Evolutionary conservation across 257 asterid species (phyloP), one percentile per base, ranked within the genome.

Genomic region (Scutellaria baicalensis): DNA sequence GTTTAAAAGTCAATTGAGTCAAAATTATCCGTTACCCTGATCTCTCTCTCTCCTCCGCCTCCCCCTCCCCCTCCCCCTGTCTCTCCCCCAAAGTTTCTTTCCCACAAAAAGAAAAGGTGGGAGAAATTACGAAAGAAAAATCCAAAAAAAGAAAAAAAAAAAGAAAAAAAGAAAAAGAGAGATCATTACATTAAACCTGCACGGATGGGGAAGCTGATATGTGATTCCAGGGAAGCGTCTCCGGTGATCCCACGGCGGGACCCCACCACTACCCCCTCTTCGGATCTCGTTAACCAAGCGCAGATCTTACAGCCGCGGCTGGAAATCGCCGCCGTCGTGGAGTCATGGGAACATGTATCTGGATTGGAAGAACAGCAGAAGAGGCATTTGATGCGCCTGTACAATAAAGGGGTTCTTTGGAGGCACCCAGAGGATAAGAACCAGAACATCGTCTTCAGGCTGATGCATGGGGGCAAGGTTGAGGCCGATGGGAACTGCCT

Each of bases 401-500:
- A 87, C 43, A 64, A 71, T 3, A 93, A 87, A 70, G 99, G 99
- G 4, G 90, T 93, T 12, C 70, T 93, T 11, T 93, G 99, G 99
- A 91, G 87, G 80, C 94, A 90, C 67, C 97, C 96, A 0, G 80
- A 73, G 51, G 92, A 88, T 38, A 82, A 78, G 68, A 71, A 57
- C 65, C 71, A 39, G 68, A 80, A 81, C 63, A 40, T 80, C 43
- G 85, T 93, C 0, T 89, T 93, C 86, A 65, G 87, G 71, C 76
- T 93, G 31, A 79, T 78, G 70, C 92, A 93, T 76, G 97, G 97
- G 51, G 99, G 99, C 1, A 96, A 91, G 79, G 97, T 93, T 59
- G 91, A 87, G 68, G 78, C 96, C 23, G 96, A 93, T 75, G 97
- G 97, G 0, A 93, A 91, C 72, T 91, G 96, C 66, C 82, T 91